Evolutionary conservation across 768 basidiomycete genomes (phyloP), one percentile per base, ranked within the genome.

Genomic region (Kwoniella bestiolae): DNA sequence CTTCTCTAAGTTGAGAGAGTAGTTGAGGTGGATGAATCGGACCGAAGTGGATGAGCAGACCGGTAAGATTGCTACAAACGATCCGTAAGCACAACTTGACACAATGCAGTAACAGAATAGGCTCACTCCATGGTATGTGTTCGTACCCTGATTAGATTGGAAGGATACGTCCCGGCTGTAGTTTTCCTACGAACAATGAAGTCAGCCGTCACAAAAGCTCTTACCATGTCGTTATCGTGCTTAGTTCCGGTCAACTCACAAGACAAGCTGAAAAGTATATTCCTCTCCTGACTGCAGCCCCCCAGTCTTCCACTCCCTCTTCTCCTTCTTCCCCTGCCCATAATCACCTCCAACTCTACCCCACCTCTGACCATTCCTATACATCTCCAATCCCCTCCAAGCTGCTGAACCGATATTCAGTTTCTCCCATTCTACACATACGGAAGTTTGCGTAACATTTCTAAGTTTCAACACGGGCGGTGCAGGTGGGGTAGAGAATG

Each of bases 401-500:
- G 90, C 90, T 12, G 94, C 88, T 0, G 88, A 90, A 0, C 93
- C 96, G 16, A 98, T 86, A 60, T 91, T 83, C 21, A 98, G 82
- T 35, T 86, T 79, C 3, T 92, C 90, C 96, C 96, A 99, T 84
- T 99, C 94, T 23, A 99, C 86, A 2, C 94, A 94, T 2, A 94
- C 92, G 8, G 91, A 94, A 1, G 96, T 99, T 84, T 99, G 96
- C 0, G 96, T 98, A 53, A 92, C 88, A 74, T 96, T 94, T 47
- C 94, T 88, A 21, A 98, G 86, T 88, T 93, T 84, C 18, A 99
- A 85, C 47, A 88, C 82, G 0, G 95, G 96, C 11, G 87, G 77
- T 49, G 86, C 83, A 0, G 96, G 96, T 14, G 86, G 83, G 6
- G 83, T 81, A 5, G 95, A 92, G 79, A 88, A 97, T 41, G 86